Conservation (phyloP, 768 basidiomycete species). For the Kwoniella europaea region DNA sequence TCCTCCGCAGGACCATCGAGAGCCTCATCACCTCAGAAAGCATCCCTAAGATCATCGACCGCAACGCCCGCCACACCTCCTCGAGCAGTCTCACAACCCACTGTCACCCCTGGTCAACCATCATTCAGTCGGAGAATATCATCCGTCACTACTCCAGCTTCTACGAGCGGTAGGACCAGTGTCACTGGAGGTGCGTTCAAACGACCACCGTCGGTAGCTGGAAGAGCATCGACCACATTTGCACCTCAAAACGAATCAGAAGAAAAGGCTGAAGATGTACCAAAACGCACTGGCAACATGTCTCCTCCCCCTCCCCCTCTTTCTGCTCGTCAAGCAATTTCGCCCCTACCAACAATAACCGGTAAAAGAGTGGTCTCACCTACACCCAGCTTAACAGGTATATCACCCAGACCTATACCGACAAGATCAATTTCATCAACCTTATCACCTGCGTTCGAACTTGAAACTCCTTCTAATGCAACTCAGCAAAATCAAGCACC, state of each 20-base stretch:
- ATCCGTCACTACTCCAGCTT: constrained; percentile 31
- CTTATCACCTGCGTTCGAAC: constrained; percentile 15
- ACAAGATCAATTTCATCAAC: constrained; percentile 24
- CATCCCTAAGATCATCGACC: background rate
- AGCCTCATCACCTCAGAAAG: constrained; percentile 30
- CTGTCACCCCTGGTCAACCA: constrained; percentile 45
- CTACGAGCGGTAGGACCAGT: constrained; percentile 16
- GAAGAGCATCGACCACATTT: constrained; percentile 22
- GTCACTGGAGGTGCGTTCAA: constrained; percentile 18
- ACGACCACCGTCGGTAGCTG: constrained; percentile 38
- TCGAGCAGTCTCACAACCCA: constrained; percentile 58
- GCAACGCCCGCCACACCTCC: constrained; percentile 34
- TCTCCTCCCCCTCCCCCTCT: constrained; percentile 13
- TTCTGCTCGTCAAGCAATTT: constrained; percentile 7
- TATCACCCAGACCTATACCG: constrained; percentile 10
- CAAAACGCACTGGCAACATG: constrained; percentile 1
- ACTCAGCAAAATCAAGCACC: background rate
- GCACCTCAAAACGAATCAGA: constrained; percentile 6
- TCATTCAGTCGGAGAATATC: constrained; percentile 4
- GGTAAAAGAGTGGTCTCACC: constrained; percentile 15
- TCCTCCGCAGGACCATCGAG: constrained; percentile 19
- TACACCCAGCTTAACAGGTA: constrained; percentile 5
- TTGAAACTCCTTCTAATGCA: constrained; percentile 7
- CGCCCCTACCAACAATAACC: constrained; percentile 3
- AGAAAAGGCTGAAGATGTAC: background rate